Conservation (phyloP, 768 basidiomycete species). For the Ramaria rubella region DNA sequence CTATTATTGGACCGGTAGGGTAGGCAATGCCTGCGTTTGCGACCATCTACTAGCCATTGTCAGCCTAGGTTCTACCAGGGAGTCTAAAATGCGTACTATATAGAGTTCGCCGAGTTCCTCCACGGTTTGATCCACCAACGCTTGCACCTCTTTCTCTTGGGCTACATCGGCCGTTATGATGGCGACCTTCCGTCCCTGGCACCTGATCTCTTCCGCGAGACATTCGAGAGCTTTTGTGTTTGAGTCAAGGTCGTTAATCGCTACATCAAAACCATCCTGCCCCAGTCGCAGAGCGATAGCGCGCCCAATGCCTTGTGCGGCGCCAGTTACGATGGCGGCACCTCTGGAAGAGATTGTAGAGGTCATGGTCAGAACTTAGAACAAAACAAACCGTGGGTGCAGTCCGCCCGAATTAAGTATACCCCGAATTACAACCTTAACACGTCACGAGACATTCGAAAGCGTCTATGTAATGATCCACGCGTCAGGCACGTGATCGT, state of each 20-base stretch:
- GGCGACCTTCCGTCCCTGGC: slow-evolving; percentile 19
- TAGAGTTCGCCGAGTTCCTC: slow-evolving; percentile 23
- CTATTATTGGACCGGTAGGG: slow-evolving; percentile 14
- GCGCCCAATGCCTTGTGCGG: slow-evolving; percentile 41
- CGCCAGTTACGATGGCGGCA: slow-evolving; percentile 40
- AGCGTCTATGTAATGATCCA: no score
- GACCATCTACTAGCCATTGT: slow-evolving; percentile 28
- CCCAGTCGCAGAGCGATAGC: slow-evolving; percentile 43
- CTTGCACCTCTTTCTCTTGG: slow-evolving; percentile 19
- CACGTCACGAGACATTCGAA: background rate
- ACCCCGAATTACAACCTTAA: background rate
- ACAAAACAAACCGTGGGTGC: background rate
- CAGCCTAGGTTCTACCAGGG: background rate
- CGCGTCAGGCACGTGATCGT: no score
- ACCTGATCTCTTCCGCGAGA: slow-evolving; percentile 12
- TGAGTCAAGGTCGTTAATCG: slow-evolving; percentile 35
- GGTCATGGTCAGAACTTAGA: no score
- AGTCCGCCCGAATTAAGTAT: no score
- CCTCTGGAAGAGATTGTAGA: slow-evolving; percentile 11
- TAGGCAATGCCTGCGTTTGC: slow-evolving; percentile 38
- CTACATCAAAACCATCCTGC: slow-evolving; percentile 40
- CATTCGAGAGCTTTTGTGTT: slow-evolving; percentile 10
- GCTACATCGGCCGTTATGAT: slow-evolving; percentile 34
- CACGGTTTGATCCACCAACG: slow-evolving; percentile 22
- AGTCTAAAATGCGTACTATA: slow-evolving; percentile 14